Conservation (phyloP, 257 asterid genomes). For the Solanum pennellii region DNA sequence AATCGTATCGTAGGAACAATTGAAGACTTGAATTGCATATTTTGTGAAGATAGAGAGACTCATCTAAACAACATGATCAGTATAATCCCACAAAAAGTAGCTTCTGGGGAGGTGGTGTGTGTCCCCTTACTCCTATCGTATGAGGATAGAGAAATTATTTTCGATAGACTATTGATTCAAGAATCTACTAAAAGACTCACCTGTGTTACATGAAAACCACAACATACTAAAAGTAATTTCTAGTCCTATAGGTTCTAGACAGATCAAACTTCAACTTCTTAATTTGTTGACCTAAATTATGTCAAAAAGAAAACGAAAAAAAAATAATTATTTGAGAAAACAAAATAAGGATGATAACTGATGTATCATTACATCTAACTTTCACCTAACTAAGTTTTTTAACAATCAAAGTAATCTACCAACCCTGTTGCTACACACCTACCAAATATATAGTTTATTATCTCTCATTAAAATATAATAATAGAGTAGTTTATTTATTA, state of each 20-base stretch:
- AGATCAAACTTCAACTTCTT: not conserved
- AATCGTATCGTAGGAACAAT: not conserved
- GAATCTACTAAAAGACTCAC: not conserved
- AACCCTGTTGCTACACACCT: not conserved
- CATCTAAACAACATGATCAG: not conserved
- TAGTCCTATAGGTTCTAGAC: not conserved
- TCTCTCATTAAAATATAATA: not conserved
- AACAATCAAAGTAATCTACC: not conserved
- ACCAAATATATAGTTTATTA: not conserved
- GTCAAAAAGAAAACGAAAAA: not conserved
- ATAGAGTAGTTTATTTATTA: not conserved
- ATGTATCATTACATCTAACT: not conserved
- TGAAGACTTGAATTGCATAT: not conserved
- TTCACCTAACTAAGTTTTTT: not conserved
- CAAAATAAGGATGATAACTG: not conserved
- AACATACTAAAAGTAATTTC: not conserved
- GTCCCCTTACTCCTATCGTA: not conserved
- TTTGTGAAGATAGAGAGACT: not conserved
- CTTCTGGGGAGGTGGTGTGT: not conserved
- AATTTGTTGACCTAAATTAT: not conserved
- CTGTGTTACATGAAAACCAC: not conserved
- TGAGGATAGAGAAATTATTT: not conserved
- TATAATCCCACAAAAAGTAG: no score
- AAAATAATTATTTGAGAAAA: not conserved
- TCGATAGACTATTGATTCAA: rapidly evolving